Conservation (phyloP, 2,329 filamentous ascomycete genomes). For the Xylaria sp. region DNA sequence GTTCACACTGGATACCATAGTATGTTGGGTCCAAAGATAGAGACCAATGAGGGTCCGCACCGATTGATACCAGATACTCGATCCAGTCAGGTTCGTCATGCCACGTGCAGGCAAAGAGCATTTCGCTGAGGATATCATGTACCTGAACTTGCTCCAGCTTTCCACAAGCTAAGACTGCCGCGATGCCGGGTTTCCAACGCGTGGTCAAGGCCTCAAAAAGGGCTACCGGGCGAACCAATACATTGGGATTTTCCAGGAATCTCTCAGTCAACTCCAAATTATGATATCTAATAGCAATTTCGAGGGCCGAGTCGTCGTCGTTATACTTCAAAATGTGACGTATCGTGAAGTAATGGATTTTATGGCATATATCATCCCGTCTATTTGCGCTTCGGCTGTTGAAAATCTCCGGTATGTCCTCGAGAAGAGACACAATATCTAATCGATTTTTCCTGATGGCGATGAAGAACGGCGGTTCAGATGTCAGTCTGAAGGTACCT, state of each 20-base stretch:
- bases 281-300: background rate
- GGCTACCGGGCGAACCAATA: background rate
- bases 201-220: background rate
- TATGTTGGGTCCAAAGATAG: too few relatives aligned
- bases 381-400: background rate
- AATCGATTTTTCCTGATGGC: background rate
- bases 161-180: background rate
- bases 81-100: background rate
- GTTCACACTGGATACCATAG: too few relatives aligned
- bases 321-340: background rate
- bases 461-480: background rate
- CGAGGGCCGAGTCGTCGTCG: background rate
- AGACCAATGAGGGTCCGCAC: background rate
- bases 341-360: too few relatives aligned
- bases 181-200: background rate
- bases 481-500: accelerated
- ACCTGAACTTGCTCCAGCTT: background rate
- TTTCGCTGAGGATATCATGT: background rate
- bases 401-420: background rate
- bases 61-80: background rate
- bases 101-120: background rate
- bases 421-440: background rate
- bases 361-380: too few relatives aligned
- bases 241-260: background rate
- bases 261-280: background rate